Evolutionary conservation across 345 rosid species (phyloP), one percentile per base, ranked within the genome.

Genomic region (Aquilaria malaccensis): DNA sequence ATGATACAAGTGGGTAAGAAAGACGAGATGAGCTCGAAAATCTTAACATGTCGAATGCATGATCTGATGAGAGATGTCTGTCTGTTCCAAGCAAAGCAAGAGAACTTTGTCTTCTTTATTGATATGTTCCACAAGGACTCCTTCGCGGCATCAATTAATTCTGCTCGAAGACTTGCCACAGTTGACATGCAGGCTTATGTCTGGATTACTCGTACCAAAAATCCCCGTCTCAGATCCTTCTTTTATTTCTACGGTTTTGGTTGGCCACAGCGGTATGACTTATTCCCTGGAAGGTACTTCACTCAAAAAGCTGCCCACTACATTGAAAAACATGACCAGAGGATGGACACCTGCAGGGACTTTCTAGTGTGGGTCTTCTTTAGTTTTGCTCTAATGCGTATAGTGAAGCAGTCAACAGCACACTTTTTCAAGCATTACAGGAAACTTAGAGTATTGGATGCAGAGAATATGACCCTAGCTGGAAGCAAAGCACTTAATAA

Each of bases 141-240:
- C 3, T 9, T 67, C 45, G 45, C 61, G 0, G 58, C 22, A 22
- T 22, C 63, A 22, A 22, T 22, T 22, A 22, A 22, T 45, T 32
- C 61, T 66, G 61, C 68, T 30, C 75, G 76, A 2, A 73, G 83
- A 65, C 45, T 79, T n/a, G 72, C 74, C 22, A 22, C 22, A 22
- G 22, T 22, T 22, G 22, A 22, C 13, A 59, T 76, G 9, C 59
- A 67, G 14, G 12, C 32, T 7, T 1, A 31, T 22, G 22, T 22
- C 22, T 22, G 22, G 22, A 22, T 22, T 22, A 22, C 22, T 9
- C 30, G 15, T 45, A 43, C 47, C 59, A 45, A 11, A 69, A 72
- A 67, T 70, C 33, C 66, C 13, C 71, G 64, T 32, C 61, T 69
- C 49, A 68, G 70, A 13, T 61, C 84, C 62, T 79, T 80, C 32